Evolutionary conservation across 257 asterid genomes (phyloP).

Genomic region (Asclepias syriaca): DNA sequence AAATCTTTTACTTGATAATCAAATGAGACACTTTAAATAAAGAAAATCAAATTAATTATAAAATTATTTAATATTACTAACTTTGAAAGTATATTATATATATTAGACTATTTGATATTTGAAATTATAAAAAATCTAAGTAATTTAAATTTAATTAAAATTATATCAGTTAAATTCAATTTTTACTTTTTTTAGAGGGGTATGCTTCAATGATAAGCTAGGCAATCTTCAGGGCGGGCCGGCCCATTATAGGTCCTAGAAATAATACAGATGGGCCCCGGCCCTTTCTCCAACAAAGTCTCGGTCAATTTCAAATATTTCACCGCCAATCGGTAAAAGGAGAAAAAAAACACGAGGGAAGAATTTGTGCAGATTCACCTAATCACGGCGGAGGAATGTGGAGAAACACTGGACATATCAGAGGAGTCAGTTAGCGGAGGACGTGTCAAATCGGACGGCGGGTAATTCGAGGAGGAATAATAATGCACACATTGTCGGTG

Average conservation of each 20-base stretch:
- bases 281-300: neutral
- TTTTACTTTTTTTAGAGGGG: no score
- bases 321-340: neutral
- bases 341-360: no score
- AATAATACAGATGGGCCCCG: neutral
- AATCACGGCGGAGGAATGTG: neutral
- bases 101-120: no score
- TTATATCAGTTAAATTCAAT: no score
- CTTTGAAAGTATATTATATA: no score
- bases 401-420: neutral
- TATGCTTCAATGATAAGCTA: no score
- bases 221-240: neutral
- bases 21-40: no score
- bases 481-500: conserved; percentile 6
- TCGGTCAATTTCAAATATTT: neutral
- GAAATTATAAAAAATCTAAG: no score
- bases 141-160: no score
- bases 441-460: conserved; percentile 12
- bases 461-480: neutral
- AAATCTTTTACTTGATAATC: no score
- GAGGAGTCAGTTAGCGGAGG: neutral
- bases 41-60: no score
- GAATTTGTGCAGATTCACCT: neutral
- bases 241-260: conserved; percentile 7
- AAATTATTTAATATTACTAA: no score